A percentile compares a stretch with the other conserved stretches of the same genome.
phyloP scores from a whole-genome alignment of 1,139 yeast species.

The Geotrichum candidum region DNA sequence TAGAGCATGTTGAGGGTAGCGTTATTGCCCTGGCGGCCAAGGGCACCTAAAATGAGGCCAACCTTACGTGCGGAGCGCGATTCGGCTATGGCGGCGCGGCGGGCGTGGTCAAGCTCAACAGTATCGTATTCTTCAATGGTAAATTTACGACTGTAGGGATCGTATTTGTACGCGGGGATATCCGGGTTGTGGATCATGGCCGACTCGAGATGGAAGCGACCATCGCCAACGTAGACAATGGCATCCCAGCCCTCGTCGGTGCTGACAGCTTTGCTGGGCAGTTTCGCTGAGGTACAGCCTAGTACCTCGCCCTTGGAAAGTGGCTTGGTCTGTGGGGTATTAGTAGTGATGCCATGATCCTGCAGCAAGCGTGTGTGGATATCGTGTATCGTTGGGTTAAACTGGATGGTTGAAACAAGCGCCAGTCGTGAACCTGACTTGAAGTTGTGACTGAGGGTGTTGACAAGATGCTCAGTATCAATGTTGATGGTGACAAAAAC shows the following conservation, averaged over 20 bases:
- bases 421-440: constrained; percentile 59
- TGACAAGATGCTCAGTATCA: constrained; percentile 73
- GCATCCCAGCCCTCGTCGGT: constrained; percentile 60
- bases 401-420: constrained; percentile 91
- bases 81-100: constrained; percentile 65
- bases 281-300: constrained; percentile 89
- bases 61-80: constrained; percentile 58
- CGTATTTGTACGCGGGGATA: constrained; percentile 86
- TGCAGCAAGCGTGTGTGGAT: constrained; percentile 48
- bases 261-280: constrained; percentile 27
- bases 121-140: constrained; percentile 87
- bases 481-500: constrained; percentile 93
- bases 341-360: constrained; percentile 37
- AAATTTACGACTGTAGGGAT: constrained; percentile 88
- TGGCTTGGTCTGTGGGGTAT: constrained; percentile 90
- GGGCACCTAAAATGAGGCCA: constrained; percentile 88
- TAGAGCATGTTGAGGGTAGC: constrained; percentile 66
- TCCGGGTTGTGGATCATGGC: constrained; percentile 97
- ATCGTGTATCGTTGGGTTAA: constrained; percentile 88
- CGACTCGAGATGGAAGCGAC: constrained; percentile 89
- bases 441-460: constrained; percentile 70
- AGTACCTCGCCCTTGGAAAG: constrained; percentile 91
- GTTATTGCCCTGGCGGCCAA: constrained; percentile 93
- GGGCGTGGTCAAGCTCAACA: constrained; percentile 64
- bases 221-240: constrained; percentile 92